Evolutionary conservation across 306 rosid species (phyloP).

Genomic region (Cucumis melo): DNA sequence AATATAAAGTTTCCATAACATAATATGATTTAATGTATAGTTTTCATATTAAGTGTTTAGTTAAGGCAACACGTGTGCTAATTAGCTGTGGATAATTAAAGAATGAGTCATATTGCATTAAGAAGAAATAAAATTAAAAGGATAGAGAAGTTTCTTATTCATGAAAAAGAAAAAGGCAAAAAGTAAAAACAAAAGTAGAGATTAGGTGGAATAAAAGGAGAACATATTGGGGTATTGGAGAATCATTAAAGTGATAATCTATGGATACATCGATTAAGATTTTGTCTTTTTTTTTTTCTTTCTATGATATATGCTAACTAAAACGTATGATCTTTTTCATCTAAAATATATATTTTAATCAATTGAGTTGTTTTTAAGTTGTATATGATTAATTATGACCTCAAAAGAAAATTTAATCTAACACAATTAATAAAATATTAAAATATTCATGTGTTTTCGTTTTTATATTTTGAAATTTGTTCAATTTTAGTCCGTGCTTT

Average conservation of each 20-base stretch:
- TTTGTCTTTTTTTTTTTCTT: not conserved
- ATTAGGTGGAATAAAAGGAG: conserved; percentile 1
- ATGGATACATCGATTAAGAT: not conserved
- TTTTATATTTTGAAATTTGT: no score
- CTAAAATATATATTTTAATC: no score
- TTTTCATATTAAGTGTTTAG: not conserved
- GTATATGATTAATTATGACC: no score
- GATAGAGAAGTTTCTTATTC: not conserved
- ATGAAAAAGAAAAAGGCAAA: not conserved
- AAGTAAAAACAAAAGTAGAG: not conserved
- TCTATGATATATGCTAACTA: no score
- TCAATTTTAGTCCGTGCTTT: no score
- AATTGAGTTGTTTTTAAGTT: no score
- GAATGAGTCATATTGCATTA: not conserved
- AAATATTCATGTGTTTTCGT: no score
- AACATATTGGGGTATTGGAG: not conserved
- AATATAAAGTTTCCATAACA: no score
- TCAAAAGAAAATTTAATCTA: no score
- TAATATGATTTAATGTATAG: no score
- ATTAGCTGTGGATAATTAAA: not conserved
- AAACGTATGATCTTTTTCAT: no score
- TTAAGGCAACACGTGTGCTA: not conserved
- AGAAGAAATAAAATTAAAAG: not conserved
- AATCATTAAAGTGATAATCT: not conserved
- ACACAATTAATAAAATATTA: no score